Conservation (phyloP, 306 rosid genomes). For the Pyrus pyrifolia region DNA sequence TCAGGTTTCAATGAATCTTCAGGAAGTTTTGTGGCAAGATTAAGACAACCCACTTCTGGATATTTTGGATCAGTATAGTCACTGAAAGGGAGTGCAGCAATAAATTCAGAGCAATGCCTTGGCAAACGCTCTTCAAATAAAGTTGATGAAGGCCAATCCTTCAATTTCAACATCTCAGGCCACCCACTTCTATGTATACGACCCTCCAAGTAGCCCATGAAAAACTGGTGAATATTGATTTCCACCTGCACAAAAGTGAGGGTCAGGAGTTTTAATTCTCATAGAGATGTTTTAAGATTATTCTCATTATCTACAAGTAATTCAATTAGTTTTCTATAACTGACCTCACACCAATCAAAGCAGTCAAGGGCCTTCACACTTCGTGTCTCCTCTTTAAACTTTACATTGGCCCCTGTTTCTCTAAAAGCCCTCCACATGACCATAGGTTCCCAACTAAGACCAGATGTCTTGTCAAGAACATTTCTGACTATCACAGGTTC, state of each 20-base stretch:
- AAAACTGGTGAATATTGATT: conserved; percentile 38
- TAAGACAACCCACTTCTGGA: conserved; percentile 26
- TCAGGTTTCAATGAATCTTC: conserved; percentile 31
- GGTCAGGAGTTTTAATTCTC: not conserved
- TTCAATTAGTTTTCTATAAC: not conserved
- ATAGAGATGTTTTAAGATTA: not conserved
- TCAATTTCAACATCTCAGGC: conserved; percentile 44
- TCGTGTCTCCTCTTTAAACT: conserved; percentile 39
- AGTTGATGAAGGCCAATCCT: conserved; percentile 46
- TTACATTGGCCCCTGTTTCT: conserved; percentile 32
- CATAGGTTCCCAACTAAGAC: conserved; percentile 54
- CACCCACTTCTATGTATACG: conserved; percentile 24
- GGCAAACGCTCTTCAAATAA: conserved; percentile 39
- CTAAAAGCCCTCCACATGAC: conserved; percentile 50
- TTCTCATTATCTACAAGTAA: not conserved
- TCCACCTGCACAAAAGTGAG: conserved; percentile 24
- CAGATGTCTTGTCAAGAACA: conserved; percentile 43
- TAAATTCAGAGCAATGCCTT: conserved; percentile 37
- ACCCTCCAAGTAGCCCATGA: conserved; percentile 33
- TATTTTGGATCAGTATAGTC: conserved; percentile 38
- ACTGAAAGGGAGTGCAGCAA: conserved; percentile 36
- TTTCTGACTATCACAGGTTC: conserved; percentile 41
- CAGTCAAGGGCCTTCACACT: conserved; percentile 40
- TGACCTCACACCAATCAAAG: conserved; percentile 45
- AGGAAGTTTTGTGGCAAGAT: conserved; percentile 39